A percentile compares a stretch with the other conserved stretches of the same genome.
Evolutionary conservation across 139 green algal genomes (phyloP).

Genomic region (Coccomyxa sp.): DNA sequence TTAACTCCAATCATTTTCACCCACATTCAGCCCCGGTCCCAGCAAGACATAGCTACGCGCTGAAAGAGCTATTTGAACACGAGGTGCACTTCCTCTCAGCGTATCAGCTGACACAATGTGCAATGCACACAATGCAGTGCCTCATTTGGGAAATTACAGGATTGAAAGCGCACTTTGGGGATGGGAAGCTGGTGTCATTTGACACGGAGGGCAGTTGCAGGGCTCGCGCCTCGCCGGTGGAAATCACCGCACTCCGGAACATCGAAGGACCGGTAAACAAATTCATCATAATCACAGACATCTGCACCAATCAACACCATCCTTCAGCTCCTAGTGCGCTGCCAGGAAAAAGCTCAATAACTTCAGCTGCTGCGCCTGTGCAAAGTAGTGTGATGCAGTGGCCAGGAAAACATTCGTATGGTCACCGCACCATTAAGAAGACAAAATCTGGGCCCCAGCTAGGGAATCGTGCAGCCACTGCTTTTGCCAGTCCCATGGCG

Average conservation of each 20-base stretch:
- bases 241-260: conserved; percentile 61
- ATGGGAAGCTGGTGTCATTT: neutral
- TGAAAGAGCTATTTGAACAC: no score
- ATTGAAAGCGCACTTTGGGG: neutral
- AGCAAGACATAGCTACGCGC: no score
- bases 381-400: neutral
- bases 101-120: no score
- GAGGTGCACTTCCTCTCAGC: no score
- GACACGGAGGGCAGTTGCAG: neutral
- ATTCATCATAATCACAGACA: conserved; percentile 79
- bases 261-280: conserved; percentile 71
- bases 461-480: conserved; percentile 57
- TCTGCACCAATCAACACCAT: conserved; percentile 26
- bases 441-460: conserved; percentile 74
- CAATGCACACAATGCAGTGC: no score
- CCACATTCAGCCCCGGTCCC: no score
- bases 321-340: no score
- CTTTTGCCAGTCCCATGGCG: conserved; percentile 74
- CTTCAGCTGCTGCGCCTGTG: neutral
- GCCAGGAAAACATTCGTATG: neutral
- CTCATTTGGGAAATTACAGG: no score
- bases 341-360: neutral
- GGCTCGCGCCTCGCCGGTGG: conserved; percentile 38
- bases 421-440: conserved; percentile 58
- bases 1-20: no score